phyloP scores from a whole-genome alignment of 805 yeast genomes.

The Osmozyma mogii region DNA sequence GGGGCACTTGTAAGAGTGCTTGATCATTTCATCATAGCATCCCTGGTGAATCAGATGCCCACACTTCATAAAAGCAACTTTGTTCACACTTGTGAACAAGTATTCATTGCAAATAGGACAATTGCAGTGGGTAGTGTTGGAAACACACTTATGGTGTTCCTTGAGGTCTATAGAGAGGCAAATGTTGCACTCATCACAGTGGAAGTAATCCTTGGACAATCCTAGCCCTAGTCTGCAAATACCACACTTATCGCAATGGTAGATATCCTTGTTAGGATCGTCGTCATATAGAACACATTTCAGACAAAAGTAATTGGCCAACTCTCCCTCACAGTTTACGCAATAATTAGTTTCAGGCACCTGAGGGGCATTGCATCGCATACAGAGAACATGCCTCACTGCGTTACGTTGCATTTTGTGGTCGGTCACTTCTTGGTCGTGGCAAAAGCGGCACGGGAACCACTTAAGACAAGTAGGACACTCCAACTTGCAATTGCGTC shows the following conservation, averaged over 20 bases:
- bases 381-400: conserved; percentile 68
- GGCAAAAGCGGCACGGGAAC: conserved; percentile 82
- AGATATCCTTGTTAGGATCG: conserved; percentile 69
- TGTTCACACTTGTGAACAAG: conserved; percentile 72
- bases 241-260: conserved; percentile 90
- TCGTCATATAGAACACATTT: conserved; percentile 79
- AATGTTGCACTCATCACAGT: conserved; percentile 83
- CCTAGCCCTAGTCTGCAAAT: conserved; percentile 89
- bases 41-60: conserved; percentile 89
- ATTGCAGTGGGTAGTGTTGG: conserved; percentile 80
- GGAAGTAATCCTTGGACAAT: conserved; percentile 81
- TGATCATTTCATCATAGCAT: conserved; percentile 77
- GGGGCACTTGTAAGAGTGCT: conserved; percentile 86
- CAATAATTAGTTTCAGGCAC: conserved; percentile 62
- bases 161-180: conserved; percentile 76
- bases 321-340: conserved; percentile 51
- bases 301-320: conserved; percentile 73
- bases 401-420: conserved; percentile 46
- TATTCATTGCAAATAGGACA: conserved; percentile 93
- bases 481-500: conserved; percentile 73
- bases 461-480: conserved; percentile 69
- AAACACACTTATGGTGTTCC: conserved; percentile 75
- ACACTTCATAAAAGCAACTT: conserved; percentile 87
- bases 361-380: conserved; percentile 73
- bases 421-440: conserved; percentile 57